phyloP scores from a whole-genome alignment of 2,329 filamentous ascomycete genomes.

The Dothiorella sarmentorum region DNA sequence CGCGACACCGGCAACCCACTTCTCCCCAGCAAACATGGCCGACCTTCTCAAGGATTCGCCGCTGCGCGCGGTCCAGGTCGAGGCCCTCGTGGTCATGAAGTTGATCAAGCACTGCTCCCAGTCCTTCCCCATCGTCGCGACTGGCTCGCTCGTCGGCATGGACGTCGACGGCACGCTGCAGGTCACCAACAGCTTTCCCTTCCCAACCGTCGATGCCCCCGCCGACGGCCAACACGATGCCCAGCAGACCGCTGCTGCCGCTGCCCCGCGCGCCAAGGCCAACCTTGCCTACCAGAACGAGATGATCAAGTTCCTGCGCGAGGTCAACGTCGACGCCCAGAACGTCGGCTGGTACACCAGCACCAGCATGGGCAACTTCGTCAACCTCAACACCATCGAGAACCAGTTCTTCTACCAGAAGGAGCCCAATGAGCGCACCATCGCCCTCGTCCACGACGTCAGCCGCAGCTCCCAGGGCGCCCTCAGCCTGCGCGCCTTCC shows the following conservation, averaged over 20 bases:
- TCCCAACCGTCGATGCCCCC: slow-evolving; percentile 75
- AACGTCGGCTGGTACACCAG: slow-evolving; percentile 98
- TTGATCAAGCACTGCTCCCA: slow-evolving; percentile 93
- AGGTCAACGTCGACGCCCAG: slow-evolving; percentile 98
- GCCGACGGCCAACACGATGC: slow-evolving; percentile 43
- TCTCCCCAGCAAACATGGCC: slow-evolving; percentile 30
- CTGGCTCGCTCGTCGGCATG: slow-evolving; percentile 90
- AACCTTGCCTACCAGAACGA: slow-evolving; percentile 87
- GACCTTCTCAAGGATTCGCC: slow-evolving; percentile 45
- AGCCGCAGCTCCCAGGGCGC: slow-evolving; percentile 91
- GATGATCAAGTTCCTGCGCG: slow-evolving; percentile 94
- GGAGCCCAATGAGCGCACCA: slow-evolving; percentile 77
- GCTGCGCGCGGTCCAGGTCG: slow-evolving; percentile 86
- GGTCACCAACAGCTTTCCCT: slow-evolving; percentile 92
- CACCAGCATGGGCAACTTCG: slow-evolving; percentile 97
- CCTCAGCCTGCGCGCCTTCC: slow-evolving; percentile 85
- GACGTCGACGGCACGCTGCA: slow-evolving; percentile 77
- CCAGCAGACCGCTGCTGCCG: slow-evolving; percentile 59
- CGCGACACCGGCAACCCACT: slow-evolving; percentile 16
- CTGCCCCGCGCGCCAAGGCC: slow-evolving; percentile 85
- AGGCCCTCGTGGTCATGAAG: slow-evolving; percentile 96
- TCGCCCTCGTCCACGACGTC: slow-evolving; percentile 91
- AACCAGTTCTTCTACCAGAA: slow-evolving; percentile 98
- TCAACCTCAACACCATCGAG: slow-evolving; percentile 93
- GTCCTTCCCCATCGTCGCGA: slow-evolving; percentile 82